Conservation (phyloP, 805 yeast genomes). For the Maudiozyma saulgeensis region DNA sequence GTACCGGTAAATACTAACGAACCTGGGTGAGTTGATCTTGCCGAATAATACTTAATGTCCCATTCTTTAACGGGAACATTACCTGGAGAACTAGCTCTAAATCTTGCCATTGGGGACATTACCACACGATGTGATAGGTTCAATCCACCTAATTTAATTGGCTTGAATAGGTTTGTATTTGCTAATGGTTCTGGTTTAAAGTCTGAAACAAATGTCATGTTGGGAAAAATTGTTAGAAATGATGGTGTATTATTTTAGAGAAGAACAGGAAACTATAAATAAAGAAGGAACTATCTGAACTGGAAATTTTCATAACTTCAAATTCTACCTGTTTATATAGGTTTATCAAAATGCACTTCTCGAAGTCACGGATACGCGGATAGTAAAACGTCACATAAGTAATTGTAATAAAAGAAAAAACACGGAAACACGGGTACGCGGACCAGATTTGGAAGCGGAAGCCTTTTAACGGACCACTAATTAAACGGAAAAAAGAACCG, state of each 20-base stretch:
- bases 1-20: conserved; percentile 47
- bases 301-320: too few species aligned
- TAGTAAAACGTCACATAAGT: not conserved
- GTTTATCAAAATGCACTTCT: not conserved
- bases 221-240: not conserved
- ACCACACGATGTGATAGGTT: conserved; percentile 29
- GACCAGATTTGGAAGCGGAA: not conserved
- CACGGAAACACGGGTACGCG: not conserved
- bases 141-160: conserved; percentile 33
- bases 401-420: too few species aligned
- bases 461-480: not conserved
- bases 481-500: too few species aligned
- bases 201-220: conserved; percentile 12
- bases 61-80: conserved; percentile 35
- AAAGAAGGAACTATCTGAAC: too few species aligned
- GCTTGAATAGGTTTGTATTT: conserved; percentile 31
- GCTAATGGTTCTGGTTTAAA: conserved; percentile 16
- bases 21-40: conserved; percentile 46
- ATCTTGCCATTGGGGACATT: conserved; percentile 35
- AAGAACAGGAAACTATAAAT: too few species aligned
- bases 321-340: too few species aligned
- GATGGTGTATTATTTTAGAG: too few species aligned
- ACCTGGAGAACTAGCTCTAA: conserved; percentile 29
- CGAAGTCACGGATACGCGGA: not conserved
- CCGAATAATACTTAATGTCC: conserved; percentile 40